Conservation (phyloP, 208 protist genomes). For the Porcisia deanei region DNA sequence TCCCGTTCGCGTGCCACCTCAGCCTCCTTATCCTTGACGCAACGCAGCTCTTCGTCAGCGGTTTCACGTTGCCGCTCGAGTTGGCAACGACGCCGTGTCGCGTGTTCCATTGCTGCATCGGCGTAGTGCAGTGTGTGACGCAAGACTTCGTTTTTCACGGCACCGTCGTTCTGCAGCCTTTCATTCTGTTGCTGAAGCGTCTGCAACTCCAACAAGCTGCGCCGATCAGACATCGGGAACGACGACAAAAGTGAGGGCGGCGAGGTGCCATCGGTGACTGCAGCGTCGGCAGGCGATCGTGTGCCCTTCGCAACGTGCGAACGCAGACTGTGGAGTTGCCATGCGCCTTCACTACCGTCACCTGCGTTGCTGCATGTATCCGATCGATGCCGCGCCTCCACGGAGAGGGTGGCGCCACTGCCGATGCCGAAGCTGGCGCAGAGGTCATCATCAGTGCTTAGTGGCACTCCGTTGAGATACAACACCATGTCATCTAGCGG, state of each 20-base stretch:
- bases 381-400: constrained; percentile 31
- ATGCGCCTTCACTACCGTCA: not conserved
- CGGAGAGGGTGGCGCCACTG: constrained; percentile 55
- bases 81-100: constrained; percentile 22
- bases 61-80: constrained; percentile 38
- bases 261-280: not conserved
- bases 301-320: not conserved
- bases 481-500: constrained; percentile 45
- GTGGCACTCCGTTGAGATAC: constrained; percentile 56
- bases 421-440: constrained; percentile 60
- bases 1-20: constrained; percentile 33
- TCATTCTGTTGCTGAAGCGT: constrained; percentile 61
- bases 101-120: constrained; percentile 39
- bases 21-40: constrained; percentile 34
- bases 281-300: not conserved
- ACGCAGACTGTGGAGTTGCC: not conserved
- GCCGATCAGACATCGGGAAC: constrained; percentile 36
- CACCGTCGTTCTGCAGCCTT: constrained; percentile 34
- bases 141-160: constrained; percentile 31
- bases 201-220: constrained; percentile 61
- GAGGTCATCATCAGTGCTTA: constrained; percentile 42
- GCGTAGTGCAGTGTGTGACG: constrained; percentile 37
- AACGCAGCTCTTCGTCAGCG: constrained; percentile 39
- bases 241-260: not conserved
- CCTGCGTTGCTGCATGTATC: not conserved